phyloP scores from a whole-genome alignment of 2,329 filamentous ascomycete species.

The Chrysoporthe austroafricana region DNA sequence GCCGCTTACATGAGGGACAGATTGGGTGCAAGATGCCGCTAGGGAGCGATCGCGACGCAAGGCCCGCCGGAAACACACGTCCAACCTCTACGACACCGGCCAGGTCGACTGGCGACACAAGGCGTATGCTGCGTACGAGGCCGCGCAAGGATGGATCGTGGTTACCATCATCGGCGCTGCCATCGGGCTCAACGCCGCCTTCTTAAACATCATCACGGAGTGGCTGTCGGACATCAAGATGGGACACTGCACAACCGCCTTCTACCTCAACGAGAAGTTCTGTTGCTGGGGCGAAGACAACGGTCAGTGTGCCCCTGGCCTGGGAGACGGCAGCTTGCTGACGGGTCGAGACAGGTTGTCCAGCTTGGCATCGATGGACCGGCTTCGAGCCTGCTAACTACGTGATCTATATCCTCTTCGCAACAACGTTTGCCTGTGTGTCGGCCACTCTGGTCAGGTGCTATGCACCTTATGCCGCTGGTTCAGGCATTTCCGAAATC shows the following conservation, averaged over 20 bases:
- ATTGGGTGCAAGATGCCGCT: conserved; percentile 98
- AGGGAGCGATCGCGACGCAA: conserved; percentile 85
- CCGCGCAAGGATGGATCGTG: conserved; percentile 97
- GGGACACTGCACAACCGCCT: conserved; percentile 92
- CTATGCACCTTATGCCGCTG: conserved; percentile 94
- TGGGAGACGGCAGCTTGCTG: not conserved
- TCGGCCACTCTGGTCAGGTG: conserved; percentile 84
- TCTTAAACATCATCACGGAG: conserved; percentile 94
- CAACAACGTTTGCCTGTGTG: conserved; percentile 79
- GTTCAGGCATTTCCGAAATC: conserved; percentile 97
- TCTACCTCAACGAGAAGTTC: conserved; percentile 96
- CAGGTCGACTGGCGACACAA: conserved; percentile 78
- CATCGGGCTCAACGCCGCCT: conserved; percentile 90
- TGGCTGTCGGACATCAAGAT: conserved; percentile 96
- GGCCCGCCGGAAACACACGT: conserved; percentile 71
- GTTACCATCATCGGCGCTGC: conserved; percentile 90
- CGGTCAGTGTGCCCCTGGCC: conserved; percentile 50
- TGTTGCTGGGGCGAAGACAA: conserved; percentile 97
- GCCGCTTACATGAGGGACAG: conserved; percentile 52
- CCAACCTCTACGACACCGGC: conserved; percentile 72
- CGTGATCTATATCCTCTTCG: conserved; percentile 83
- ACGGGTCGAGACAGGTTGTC: conserved; percentile 63
- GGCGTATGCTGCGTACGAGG: conserved; percentile 87
- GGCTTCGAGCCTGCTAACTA: conserved; percentile 80
- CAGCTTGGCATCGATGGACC: conserved; percentile 90